Evolutionary conservation across 2,329 filamentous ascomycete species (phyloP).

Genomic region (Diaporthe longicolla): DNA sequence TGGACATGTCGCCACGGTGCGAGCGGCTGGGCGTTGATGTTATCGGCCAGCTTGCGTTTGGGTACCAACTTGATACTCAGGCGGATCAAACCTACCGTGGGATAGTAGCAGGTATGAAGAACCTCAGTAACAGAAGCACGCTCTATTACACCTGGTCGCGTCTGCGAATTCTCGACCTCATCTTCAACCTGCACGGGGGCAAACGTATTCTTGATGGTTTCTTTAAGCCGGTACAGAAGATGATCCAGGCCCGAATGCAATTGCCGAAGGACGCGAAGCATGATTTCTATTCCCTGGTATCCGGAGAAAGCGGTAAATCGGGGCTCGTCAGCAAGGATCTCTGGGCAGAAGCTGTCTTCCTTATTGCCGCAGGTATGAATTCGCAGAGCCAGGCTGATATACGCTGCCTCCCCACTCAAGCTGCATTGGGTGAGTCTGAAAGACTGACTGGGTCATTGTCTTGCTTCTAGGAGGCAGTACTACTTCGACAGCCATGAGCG

Average conservation of each 20-base stretch:
- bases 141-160: background rate
- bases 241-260: constrained; percentile 9
- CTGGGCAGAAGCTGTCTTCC: constrained; percentile 41
- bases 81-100: constrained; percentile 36
- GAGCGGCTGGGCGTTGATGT: constrained; percentile 42
- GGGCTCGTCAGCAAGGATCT: constrained; percentile 3
- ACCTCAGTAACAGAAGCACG: constrained; percentile 32
- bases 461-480: constrained; percentile 39
- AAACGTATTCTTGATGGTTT: background rate
- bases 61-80: constrained; percentile 43
- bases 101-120: constrained; percentile 30
- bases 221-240: background rate
- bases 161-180: background rate
- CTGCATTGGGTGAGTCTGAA: too few species aligned
- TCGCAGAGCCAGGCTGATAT: too few species aligned
- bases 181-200: background rate
- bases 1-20: constrained; percentile 42
- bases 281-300: constrained; percentile 45
- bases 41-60: constrained; percentile 43
- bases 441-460: background rate
- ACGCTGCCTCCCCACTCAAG: too few species aligned
- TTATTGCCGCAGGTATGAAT: constrained; percentile 44
- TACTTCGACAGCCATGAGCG: constrained; percentile 43
- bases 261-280: constrained; percentile 36
- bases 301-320: constrained; percentile 32